These are phyloP conservation scores for Monosporozyma aerobia DNA, from an alignment of 805 yeast genomes.

Conservation along the genomic window DNA sequence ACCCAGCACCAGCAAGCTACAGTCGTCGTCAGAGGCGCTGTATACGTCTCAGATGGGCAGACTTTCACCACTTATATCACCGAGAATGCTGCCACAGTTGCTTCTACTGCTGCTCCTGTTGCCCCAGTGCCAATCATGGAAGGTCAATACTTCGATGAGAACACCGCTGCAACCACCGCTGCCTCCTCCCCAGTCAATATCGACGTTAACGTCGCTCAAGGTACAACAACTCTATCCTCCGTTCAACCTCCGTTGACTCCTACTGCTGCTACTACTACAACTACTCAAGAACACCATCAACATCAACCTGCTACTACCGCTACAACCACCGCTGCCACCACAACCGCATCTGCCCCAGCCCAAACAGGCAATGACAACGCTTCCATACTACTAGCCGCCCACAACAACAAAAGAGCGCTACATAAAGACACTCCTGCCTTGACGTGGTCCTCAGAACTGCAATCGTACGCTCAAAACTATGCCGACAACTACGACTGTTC, in stretches of 20 bases:
- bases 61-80: slow-evolving; percentile 20
- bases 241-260: background rate
- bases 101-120: slow-evolving; percentile 10
- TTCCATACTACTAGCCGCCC: slow-evolving; percentile 44
- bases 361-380: slow-evolving; percentile 17
- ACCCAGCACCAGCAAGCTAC: slow-evolving; percentile 21
- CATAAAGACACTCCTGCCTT: slow-evolving; percentile 31
- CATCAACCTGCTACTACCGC: slow-evolving; percentile 4
- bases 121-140: slow-evolving; percentile 7
- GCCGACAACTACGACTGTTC: slow-evolving; percentile 44
- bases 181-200: slow-evolving; percentile 3
- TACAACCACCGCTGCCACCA: slow-evolving; percentile 15
- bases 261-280: slow-evolving; percentile 4
- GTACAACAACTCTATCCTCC: background rate
- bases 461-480: slow-evolving; percentile 41
- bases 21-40: slow-evolving; percentile 22
- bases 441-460: slow-evolving; percentile 40
- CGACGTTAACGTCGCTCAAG: background rate
- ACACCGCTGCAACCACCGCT: slow-evolving; percentile 3
- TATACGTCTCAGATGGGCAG: slow-evolving; percentile 20
- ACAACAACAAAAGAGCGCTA: slow-evolving; percentile 39
- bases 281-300: slow-evolving; percentile 1
- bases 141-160: background rate
- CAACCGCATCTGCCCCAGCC: slow-evolving; percentile 3
- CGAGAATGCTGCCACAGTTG: slow-evolving; percentile 7